These are phyloP conservation scores for Kandelia obovata DNA, from an alignment of 345 rosid genomes.

Conservation along the genomic window DNA sequence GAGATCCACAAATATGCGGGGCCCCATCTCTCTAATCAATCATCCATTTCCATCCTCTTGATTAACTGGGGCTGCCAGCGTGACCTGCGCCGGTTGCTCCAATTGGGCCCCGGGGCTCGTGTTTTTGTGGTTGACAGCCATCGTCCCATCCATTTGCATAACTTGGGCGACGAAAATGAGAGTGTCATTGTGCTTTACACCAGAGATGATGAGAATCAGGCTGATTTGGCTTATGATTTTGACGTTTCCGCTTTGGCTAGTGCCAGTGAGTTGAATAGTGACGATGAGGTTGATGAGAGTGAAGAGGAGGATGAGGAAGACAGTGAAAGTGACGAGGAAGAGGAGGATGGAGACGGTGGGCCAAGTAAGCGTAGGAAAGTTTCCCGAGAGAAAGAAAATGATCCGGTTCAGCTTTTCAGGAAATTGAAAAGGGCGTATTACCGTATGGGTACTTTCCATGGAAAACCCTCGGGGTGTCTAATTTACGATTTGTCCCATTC, in stretches of 20 bases:
- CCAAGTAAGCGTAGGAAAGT: constrained; percentile 68
- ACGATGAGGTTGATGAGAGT: constrained; percentile 26
- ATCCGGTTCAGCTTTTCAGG: constrained; percentile 48
- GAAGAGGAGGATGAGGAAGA: constrained; percentile 31
- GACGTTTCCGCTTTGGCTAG: constrained; percentile 72
- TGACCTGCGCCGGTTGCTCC: constrained; percentile 55
- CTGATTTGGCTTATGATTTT: constrained; percentile 78
- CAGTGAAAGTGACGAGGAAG: constrained; percentile 33
- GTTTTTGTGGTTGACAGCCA: constrained; percentile 93
- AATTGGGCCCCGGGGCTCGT: constrained; percentile 50
- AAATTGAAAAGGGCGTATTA: constrained; percentile 73
- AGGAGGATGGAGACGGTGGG: constrained; percentile 39
- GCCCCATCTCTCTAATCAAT: constrained; percentile 44
- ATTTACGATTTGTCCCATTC: constrained; percentile 75
- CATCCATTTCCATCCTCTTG: constrained; percentile 56
- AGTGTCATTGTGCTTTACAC: constrained; percentile 66
- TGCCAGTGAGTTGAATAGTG: constrained; percentile 43
- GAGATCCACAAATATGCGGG: constrained; percentile 73
- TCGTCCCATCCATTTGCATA: constrained; percentile 89
- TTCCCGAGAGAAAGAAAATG: constrained; percentile 38
- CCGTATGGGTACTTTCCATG: constrained; percentile 82
- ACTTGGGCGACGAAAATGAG: constrained; percentile 64
- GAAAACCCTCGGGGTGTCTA: constrained; percentile 88
- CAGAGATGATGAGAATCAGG: constrained; percentile 42
- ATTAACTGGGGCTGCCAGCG: constrained; percentile 95